Evolutionary conservation across 306 rosid species (phyloP), one percentile per base, ranked within the genome.

Genomic region (Malus fusca): DNA sequence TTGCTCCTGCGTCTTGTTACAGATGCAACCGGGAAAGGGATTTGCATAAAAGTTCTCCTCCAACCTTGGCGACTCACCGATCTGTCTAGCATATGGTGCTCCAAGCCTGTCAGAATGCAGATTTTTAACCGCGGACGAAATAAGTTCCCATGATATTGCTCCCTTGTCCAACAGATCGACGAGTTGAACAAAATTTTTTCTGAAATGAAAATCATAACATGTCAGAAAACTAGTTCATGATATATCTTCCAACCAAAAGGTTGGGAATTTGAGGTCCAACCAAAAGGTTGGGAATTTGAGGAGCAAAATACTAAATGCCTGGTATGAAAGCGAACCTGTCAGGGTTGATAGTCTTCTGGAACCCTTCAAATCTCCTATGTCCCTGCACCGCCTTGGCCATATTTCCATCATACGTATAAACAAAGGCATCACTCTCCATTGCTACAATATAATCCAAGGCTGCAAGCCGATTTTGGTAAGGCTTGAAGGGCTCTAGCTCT

Each of bases 351-450:
- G 97, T 90, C 85, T 96, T 96, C 40, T 86, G 80, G 78, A 92
- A 96, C 56, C 99, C 99, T 79, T 90, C 96, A 79, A 90, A 92
- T 81, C 86, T 87, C 82, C 99, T 80, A 75, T 96, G 99, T 21
- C 99, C 99, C 69, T 96, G 99, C 69, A 96, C 98, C 12, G 98
- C 96, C 86, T 92, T 96, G 11, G 99, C 99, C 99, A 96, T 96
- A 80, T 96, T 96, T 76, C 99, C 99, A 70, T 96, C 98, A 21
- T 96, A 96, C 13, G 99, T 92, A 70, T 96, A 96, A 43, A 88
- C 97, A 85, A 96, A 96, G 21, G 87, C 99, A 77, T 96, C 97
- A 60, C 99, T 96, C 80, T 96, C 93, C 44, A 88, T 84, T 5
- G 99, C 99, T 75, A 90, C 85, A 15, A 96, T 89, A 71, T 96